These are phyloP conservation scores for Dactylellina leptospora DNA, from an alignment of 2,329 filamentous ascomycete genomes.

Conservation along the genomic window DNA sequence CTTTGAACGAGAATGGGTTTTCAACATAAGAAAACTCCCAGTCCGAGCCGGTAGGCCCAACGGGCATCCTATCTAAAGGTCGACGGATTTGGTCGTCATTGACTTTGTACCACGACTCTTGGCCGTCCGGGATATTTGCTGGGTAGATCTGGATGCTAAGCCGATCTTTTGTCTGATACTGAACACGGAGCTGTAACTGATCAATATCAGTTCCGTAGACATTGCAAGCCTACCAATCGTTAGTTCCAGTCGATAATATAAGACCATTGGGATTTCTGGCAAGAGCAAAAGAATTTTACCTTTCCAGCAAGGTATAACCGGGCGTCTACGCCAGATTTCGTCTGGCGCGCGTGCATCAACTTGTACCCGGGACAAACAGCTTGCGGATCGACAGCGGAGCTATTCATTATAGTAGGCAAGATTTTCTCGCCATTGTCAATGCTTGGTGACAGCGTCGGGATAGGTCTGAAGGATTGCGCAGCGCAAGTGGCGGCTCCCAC, in stretches of 20 bases:
- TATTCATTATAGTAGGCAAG: slow-evolving; percentile 29
- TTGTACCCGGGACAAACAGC: slow-evolving; percentile 27
- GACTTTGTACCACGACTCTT: slow-evolving; percentile 73
- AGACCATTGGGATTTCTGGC: not conserved
- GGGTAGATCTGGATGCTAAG: slow-evolving; percentile 77
- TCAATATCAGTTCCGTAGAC: slow-evolving; percentile 79
- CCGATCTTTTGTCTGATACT: slow-evolving; percentile 72
- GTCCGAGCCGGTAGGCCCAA: slow-evolving; percentile 16
- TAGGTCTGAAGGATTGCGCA: slow-evolving; percentile 18
- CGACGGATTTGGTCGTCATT: slow-evolving; percentile 71
- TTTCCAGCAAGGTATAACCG: slow-evolving; percentile 54
- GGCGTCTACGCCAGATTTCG: slow-evolving; percentile 18
- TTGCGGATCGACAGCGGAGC: slow-evolving; percentile 21
- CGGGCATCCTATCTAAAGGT: slow-evolving; percentile 63
- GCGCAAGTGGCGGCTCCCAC: slow-evolving; percentile 17
- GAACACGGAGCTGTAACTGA: slow-evolving; percentile 72
- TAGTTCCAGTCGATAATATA: not conserved
- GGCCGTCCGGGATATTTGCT: slow-evolving; percentile 69
- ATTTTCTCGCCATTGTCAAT: slow-evolving; percentile 34
- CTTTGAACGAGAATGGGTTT: slow-evolving; percentile 73
- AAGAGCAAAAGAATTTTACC: slow-evolving; percentile 4
- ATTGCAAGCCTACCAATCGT: slow-evolving; percentile 67
- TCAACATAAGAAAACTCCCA: slow-evolving; percentile 64
- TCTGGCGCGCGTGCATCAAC: slow-evolving; percentile 11
- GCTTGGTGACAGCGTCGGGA: slow-evolving; percentile 17